A percentile compares a stretch with the other conserved stretches of the same genome.
Conservation (phyloP, 805 yeast genomes). For the Wickerhamomyces tratensis region DNA sequence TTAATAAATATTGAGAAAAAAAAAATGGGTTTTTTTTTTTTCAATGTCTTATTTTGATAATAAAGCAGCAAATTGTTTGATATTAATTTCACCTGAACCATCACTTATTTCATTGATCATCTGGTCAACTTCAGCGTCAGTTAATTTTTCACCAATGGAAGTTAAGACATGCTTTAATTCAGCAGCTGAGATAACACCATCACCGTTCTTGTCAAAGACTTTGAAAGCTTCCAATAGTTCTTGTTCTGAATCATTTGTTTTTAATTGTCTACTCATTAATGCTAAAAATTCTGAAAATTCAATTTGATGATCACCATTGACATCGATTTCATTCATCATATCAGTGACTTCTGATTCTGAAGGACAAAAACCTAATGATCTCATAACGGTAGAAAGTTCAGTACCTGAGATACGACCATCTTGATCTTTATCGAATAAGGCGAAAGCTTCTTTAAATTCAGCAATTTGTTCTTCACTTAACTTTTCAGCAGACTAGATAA, state of each 20-base stretch:
- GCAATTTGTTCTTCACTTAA: constrained; percentile 93
- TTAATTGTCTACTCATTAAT: constrained; percentile 79
- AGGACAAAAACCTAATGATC: constrained; percentile 97
- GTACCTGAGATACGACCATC: constrained; percentile 95
- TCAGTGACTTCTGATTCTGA: constrained; percentile 93
- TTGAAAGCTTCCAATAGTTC: constrained; percentile 97
- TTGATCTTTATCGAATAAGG: constrained; percentile 91
- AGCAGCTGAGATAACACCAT: constrained; percentile 93
- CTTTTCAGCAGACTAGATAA: constrained; percentile 47
- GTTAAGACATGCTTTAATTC: constrained; percentile 96
- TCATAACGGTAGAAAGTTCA: constrained; percentile 97
- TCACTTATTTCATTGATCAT: constrained; percentile 95
- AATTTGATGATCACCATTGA: constrained; percentile 85
- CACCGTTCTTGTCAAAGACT: constrained; percentile 92
- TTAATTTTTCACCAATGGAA: constrained; percentile 92
- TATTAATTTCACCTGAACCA: constrained; percentile 95
- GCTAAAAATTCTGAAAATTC: constrained; percentile 79
- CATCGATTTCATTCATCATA: constrained; percentile 95
- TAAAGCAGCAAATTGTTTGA: constrained; percentile 90
- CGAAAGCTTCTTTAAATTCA: constrained; percentile 96
- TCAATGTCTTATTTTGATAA: constrained; percentile 49
- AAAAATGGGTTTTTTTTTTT: neutral
- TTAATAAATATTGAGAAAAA: neutral
- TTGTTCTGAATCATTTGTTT: constrained; percentile 94
- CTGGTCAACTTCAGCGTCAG: constrained; percentile 95